Base-by-base conservation (phyloP, 2,329 filamentous ascomycete genomes). In the Cadophora gregata region DNA sequence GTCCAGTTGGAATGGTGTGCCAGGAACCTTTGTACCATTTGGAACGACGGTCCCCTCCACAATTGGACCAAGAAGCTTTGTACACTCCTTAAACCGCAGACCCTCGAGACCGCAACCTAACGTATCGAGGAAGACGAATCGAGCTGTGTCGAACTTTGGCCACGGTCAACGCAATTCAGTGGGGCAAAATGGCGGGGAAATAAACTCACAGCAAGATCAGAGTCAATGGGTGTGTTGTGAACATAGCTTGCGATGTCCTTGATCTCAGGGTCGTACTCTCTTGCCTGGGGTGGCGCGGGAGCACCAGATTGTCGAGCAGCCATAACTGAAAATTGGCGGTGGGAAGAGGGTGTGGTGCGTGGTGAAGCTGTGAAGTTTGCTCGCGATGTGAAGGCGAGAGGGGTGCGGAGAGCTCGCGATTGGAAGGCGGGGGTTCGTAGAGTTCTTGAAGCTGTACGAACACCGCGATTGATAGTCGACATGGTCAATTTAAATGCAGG, bases 21-120 rank as follows among this genome's bases (percentile, higher is more conserved):
- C 96, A 48, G 92, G 93, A 53, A 99, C 93, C 78, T 90, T 93
- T 75, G 93, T 90, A 73, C 96, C 96, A 78, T 97, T 94, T 78
- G 96, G 95, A 63, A 98, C 95, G 55, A 90, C 82, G 62, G 96
- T 97, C 74, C 95, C 96, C 68, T 92, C 89, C 60, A 99, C 95
- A 73, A 95, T 86, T 62, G 96, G 96, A 24, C 96, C 96, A 48
- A 99, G 89, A 67, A 98, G 88, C 84, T 97, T 97, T 71, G 91
- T 89, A 86, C 96, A 98, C 82, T 97, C 93, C 80, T 94, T 93
- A 85, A 99, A 99, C 74, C 91, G 90, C 77, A 99, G 87, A 73
- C 93, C 96, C 84, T 98, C 94, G 70, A 99, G 89, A 78, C 96
- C 96, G 80, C 96, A 99, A 77, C 96, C 96, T 58, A 99, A 87